Base-by-base conservation (phyloP, 345 rosid species). In the Nephelium lappaceum region DNA sequence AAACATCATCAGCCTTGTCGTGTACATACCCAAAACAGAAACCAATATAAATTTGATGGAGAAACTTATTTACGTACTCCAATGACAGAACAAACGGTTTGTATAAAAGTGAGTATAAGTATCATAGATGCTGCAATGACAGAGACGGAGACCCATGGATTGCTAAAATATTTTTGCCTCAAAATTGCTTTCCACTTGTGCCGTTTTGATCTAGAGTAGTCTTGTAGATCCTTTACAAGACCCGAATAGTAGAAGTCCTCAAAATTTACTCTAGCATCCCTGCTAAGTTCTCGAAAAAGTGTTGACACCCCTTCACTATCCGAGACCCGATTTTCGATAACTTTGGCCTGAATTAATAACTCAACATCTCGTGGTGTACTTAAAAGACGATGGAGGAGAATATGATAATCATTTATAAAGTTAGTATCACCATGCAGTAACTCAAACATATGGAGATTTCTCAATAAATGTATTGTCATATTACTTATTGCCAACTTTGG, bases 401-500 rank as follows among this genome's bases (percentile, higher is more conserved):
- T 0, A 49, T 73, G 5, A 2, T 38, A 84, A 4, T 71, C 72
- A 2, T 51, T 11, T 61, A 31, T 19, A 3, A 1, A 8, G 3
- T 9, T 15, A 2, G 0, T 5, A 5, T 9, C 5, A 9, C 11
- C 7, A 62, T 63, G 67, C 15, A 23, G 11, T 2, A 0, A 11
- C 66, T 82, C 84, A 1, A 64, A 82, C 6, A 73, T 80, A n/a
- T n/a, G n/a, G n/a, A n/a, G n/a, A n/a, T n/a, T 85, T 3, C 49
- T 21, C n/a, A 82, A 38, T 4, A 65, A 9, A 4, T 2, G 27
- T 55, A 71, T 31, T 3, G 77, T 0, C 18, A 0, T 0, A 11
- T 25, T 36, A 0, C 2, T 0, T 42, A 82, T 24, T 5, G 0
- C 0, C 1, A 72, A 14, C 0, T 3, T 14, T 0, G 76, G 83